Evolutionary conservation across 768 basidiomycete species (phyloP).

Genomic region (Xerocomellus intermedius): DNA sequence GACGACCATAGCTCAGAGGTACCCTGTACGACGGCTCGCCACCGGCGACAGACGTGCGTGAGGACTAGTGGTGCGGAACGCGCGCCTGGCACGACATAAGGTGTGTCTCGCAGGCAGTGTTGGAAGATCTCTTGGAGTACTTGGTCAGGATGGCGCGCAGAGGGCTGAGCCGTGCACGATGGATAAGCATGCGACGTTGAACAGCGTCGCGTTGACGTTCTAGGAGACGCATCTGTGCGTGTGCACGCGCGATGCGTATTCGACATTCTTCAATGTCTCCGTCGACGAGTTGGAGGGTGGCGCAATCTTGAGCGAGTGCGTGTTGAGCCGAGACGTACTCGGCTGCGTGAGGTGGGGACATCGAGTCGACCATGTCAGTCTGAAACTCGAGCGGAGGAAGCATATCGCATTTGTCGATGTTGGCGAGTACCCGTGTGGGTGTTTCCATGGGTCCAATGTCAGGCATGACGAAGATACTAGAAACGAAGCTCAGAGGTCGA

Average conservation of each 20-base stretch:
- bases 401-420: background rate
- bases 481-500: background rate
- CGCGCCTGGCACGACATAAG: conserved; percentile 22
- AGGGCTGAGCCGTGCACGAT: conserved; percentile 30
- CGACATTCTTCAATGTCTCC: conserved; percentile 20
- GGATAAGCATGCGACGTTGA: conserved; percentile 15
- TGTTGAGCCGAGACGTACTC: conserved; percentile 19
- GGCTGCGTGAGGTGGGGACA: conserved; percentile 19
- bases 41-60: conserved; percentile 33
- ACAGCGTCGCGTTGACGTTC: conserved; percentile 18
- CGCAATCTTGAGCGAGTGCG: conserved; percentile 18
- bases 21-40: conserved; percentile 27
- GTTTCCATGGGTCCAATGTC: background rate
- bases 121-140: conserved; percentile 33
- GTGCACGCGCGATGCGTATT: conserved; percentile 9
- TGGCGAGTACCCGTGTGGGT: background rate
- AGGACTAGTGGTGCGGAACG: conserved; percentile 32
- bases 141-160: conserved; percentile 30
- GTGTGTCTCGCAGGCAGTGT: conserved; percentile 23
- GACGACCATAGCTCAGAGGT: conserved; percentile 35
- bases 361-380: conserved; percentile 20
- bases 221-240: conserved; percentile 18
- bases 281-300: conserved; percentile 14
- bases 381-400: background rate
- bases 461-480: conserved; percentile 7